Evolutionary conservation across 73 alveolate species (phyloP), one percentile per base, ranked within the genome.

Genomic region (Symbiodinium natans): DNA sequence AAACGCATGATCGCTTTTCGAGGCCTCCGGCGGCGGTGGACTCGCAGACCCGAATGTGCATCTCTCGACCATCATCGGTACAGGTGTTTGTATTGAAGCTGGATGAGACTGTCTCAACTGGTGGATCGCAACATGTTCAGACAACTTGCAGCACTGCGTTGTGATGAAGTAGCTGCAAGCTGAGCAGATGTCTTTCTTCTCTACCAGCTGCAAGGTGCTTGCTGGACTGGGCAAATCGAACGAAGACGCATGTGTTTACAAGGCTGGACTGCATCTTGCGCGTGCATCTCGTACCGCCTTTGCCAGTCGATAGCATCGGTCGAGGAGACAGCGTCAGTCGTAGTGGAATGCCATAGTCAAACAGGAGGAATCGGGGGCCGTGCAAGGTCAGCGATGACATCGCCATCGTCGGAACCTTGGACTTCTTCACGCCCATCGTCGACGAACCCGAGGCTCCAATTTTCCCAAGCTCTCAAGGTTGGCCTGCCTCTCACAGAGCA

Each of bases 211-310:
- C 40, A 31, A 88, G 95, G 95, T 90, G 39, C n/a, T 90, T 41
- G 97, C 97, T 7, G 97, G 97, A 88, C 97, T 90, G 6, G 97
- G 97, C 82, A 40, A 33, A 19, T 90, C 97, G 82, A 90, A 90
- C 40, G 97, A 90, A 56, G 97, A 90, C 80, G 97, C 97, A 5
- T 90, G 97, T 31, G 97, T 90, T 43, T 90, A 90, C 80, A 40
- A 90, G 88, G 97, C 77, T 17, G 10, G 93, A 23, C 4, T 8
- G 25, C 71, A 52, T 52, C 0, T 52, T 23, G 71, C 23, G 15
- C 3, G 71, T 52, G 71, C 25, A 21, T n/a, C n/a, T n/a, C n/a
- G n/a, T 52, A 27, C 68, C 1, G 71, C 71, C 9, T 5, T 29
- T 29, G 71, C n/a, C 71, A 52, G 71, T 29, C 23, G 71, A 52